These are phyloP conservation scores for Coemansia sp. DNA, from an alignment of 192 early-diverging fungal species.

Conservation along the genomic window DNA sequence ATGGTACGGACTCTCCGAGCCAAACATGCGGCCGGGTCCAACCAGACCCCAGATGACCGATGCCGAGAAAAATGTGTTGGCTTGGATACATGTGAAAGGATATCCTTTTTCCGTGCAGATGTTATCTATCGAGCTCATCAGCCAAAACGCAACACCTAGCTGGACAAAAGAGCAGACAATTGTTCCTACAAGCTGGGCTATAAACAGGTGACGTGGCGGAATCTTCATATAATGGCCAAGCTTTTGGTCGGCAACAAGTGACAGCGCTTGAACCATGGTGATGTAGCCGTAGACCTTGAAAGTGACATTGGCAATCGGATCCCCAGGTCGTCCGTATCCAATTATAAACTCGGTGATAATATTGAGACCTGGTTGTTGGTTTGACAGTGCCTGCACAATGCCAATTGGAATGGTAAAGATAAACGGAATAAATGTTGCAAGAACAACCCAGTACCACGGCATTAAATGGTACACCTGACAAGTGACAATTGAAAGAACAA, in stretches of 20 bases:
- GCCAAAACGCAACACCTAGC: constrained; percentile 66
- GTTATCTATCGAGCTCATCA: constrained; percentile 60
- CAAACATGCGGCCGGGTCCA: constrained; percentile 70
- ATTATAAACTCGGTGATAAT: constrained; percentile 84
- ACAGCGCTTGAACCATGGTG: constrained; percentile 70
- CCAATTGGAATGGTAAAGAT: constrained; percentile 80
- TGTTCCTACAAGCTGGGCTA: constrained; percentile 75
- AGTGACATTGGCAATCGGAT: constrained; percentile 77
- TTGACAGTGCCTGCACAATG: constrained; percentile 76
- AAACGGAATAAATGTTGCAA: constrained; percentile 59
- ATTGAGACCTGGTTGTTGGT: constrained; percentile 75
- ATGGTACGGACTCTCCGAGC: constrained; percentile 60
- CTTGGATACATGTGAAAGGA: constrained; percentile 66
- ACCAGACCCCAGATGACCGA: constrained; percentile 82
- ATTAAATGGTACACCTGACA: constrained; percentile 51
- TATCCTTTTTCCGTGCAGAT: constrained; percentile 62
- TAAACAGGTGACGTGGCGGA: constrained; percentile 78
- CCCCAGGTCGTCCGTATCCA: constrained; percentile 73
- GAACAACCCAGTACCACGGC: constrained; percentile 74
- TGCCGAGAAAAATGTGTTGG: constrained; percentile 66
- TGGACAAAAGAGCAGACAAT: constrained; percentile 69
- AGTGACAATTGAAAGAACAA: constrained; percentile 40
- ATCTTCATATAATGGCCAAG: constrained; percentile 83
- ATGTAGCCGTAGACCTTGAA: constrained; percentile 88
- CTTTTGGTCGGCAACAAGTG: constrained; percentile 68